Base-by-base conservation (phyloP, 163 green algal genomes). In the Botryococcus braunii region DNA sequence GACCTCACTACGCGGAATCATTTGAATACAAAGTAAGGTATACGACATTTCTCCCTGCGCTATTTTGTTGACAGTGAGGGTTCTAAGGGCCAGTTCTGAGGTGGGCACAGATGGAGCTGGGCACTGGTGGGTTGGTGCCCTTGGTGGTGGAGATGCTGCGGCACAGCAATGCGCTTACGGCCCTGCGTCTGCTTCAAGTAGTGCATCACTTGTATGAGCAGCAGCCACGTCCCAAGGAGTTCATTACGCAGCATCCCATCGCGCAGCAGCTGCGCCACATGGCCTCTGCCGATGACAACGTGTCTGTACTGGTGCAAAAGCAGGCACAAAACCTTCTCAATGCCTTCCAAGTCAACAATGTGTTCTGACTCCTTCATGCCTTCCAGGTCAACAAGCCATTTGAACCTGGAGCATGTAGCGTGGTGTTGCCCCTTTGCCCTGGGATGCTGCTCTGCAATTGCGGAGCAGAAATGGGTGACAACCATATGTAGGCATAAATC, bases 141-240 rank as follows among this genome's bases (percentile, higher is more conserved):
- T 35, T 78, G 2, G 47, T 82, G 34, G 60, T 81, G 21, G 75
- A 81, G 52, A 63, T 85, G 52, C 69, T 86, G 25, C 64, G 62
- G 69, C 27, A 75, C 66, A 62, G 77, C 76, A 48, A 73, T 77
- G 69, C 79, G 66, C 27, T 86, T 61, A 67, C 72, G 75, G 72
- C 69, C 65, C 75, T 90, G 47, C 77, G 79, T 64, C 76, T 94
- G 68, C 79, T 94, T 58, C 83, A 90, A 38, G 80, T 90, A 21
- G 66, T 94, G 41, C 50, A 79, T 11, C 73, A 75, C 35, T 75
- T 94, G 70, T 94, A 94, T 65, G 78, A 91, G 80, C 78, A 85
- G 60, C 82, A 89, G 69, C 87, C 86, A 0, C 74, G 80, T 3
- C 86, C 86, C 41, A 93, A 94, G 80, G 73, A 82, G 66, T 82